A percentile compares a stretch with the other conserved stretches of the same genome.
These are phyloP conservation scores for Hanseniaspora clermontiae DNA, from an alignment of 805 yeast species.

Conservation along the genomic window DNA sequence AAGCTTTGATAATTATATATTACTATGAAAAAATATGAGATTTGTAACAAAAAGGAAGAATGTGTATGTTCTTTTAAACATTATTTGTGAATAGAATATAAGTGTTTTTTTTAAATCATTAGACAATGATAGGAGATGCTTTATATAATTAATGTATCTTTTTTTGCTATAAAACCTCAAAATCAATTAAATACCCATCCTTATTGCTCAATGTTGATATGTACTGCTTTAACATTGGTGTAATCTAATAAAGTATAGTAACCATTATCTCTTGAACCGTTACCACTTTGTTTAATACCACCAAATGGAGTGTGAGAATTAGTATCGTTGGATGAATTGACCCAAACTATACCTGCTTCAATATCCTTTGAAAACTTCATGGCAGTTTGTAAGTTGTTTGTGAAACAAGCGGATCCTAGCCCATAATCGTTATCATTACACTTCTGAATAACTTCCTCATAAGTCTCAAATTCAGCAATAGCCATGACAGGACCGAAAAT, in stretches of 20 bases:
- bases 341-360: constrained; percentile 43
- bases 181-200: no score
- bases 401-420: constrained; percentile 37
- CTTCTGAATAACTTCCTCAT: constrained; percentile 33
- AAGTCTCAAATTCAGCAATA: constrained; percentile 32
- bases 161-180: no score
- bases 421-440: constrained; percentile 38
- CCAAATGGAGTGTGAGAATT: constrained; percentile 53
- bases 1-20: neutral
- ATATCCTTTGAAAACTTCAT: constrained; percentile 32
- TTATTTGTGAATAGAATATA: no score
- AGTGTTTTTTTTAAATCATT: no score
- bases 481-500: constrained; percentile 44
- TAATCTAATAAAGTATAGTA: constrained; percentile 50
- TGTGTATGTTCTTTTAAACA: no score
- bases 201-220: constrained; percentile 45
- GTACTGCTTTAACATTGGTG: constrained; percentile 55
- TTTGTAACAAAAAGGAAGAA: no score
- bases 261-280: constrained; percentile 52
- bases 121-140: neutral
- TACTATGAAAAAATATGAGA: neutral
- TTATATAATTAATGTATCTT: no score
- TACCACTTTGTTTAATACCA: constrained; percentile 54
- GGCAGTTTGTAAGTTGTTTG: constrained; percentile 30
- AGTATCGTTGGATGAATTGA: constrained; percentile 46